Percentiles rank a stretch among this genome's conserved stretches.
These are phyloP conservation scores for Loxodes magnus DNA, from an alignment of 73 alveolate genomes.

Conservation along the genomic window DNA sequence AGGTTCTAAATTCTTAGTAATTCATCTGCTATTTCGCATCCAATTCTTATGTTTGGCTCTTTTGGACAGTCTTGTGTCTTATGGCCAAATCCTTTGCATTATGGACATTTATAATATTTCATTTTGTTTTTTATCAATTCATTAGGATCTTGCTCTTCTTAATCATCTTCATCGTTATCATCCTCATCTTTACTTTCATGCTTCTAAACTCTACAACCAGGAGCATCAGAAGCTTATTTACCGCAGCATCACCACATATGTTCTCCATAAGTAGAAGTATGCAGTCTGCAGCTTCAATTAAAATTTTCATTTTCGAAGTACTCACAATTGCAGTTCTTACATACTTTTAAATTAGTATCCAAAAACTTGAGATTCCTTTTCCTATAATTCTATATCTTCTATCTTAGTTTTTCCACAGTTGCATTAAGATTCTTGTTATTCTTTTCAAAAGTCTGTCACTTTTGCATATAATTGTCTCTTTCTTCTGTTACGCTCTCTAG, in stretches of 20 bases:
- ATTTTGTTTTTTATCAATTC: slow-evolving; percentile 12
- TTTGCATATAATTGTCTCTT: too few relatives aligned
- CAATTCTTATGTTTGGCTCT: slow-evolving; percentile 51
- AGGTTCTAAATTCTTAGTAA: slow-evolving; percentile 20
- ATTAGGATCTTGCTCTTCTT: slow-evolving; percentile 19
- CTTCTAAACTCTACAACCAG: slow-evolving; percentile 47
- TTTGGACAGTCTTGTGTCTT: slow-evolving; percentile 27
- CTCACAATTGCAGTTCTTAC: too few relatives aligned
- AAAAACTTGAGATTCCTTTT: too few relatives aligned
- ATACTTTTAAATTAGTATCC: too few relatives aligned
- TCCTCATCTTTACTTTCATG: slow-evolving; percentile 60
- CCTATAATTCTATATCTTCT: too few relatives aligned
- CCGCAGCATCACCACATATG: slow-evolving; percentile 74
- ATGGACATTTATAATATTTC: slow-evolving; percentile 25
- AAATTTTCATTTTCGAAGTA: too few relatives aligned
- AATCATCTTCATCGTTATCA: slow-evolving; percentile 32
- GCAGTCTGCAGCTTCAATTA: too few relatives aligned
- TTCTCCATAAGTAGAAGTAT: too few relatives aligned
- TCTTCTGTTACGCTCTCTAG: too few relatives aligned
- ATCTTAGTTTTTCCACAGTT: too few relatives aligned
- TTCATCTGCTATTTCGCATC: slow-evolving; percentile 21
- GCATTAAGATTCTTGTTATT: too few relatives aligned
- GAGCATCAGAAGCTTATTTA: slow-evolving; percentile 29
- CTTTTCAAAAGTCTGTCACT: too few relatives aligned
- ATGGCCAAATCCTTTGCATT: slow-evolving; percentile 58